Evolutionary conservation across 2,329 filamentous ascomycete genomes (phyloP).

Genomic region (Clarireedia homoeocarpa): DNA sequence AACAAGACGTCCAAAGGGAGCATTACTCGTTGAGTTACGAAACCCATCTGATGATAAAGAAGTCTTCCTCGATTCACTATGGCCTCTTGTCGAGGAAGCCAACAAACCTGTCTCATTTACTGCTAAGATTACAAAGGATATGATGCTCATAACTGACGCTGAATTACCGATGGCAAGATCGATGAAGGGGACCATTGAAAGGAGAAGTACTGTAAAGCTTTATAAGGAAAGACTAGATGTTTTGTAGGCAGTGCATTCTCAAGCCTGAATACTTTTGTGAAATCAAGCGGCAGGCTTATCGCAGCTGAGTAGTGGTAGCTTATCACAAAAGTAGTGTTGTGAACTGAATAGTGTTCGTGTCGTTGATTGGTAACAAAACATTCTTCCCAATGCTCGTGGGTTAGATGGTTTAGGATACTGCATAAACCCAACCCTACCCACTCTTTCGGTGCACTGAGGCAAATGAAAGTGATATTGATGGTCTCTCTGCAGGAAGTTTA

Average conservation of each 20-base stretch:
- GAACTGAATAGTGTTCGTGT: no score
- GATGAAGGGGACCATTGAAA: slow-evolving; percentile 10
- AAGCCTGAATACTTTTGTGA: background rate
- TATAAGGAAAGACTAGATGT: background rate
- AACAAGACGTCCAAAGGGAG: background rate
- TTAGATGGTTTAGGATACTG: no score
- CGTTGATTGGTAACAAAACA: no score
- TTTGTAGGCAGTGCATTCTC: background rate
- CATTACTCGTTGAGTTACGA: slow-evolving; percentile 10
- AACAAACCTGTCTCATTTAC: slow-evolving; percentile 14
- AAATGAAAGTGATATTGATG: no score
- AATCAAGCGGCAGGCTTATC: background rate
- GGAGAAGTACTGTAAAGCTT: background rate
- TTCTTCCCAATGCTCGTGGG: no score
- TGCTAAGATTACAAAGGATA: slow-evolving; percentile 10
- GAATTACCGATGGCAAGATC: slow-evolving; percentile 12
- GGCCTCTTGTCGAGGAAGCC: slow-evolving; percentile 12
- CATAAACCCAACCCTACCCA: no score
- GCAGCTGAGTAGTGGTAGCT: background rate
- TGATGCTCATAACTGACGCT: slow-evolving; percentile 10
- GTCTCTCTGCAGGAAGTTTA: no score
- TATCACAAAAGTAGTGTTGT: no score
- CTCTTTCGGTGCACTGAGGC: no score
- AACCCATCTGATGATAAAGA: background rate
- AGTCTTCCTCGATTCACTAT: slow-evolving; percentile 10